These are phyloP conservation scores for Dittrichia graveolens DNA, from an alignment of 129 eudicot genomes.

Conservation along the genomic window DNA sequence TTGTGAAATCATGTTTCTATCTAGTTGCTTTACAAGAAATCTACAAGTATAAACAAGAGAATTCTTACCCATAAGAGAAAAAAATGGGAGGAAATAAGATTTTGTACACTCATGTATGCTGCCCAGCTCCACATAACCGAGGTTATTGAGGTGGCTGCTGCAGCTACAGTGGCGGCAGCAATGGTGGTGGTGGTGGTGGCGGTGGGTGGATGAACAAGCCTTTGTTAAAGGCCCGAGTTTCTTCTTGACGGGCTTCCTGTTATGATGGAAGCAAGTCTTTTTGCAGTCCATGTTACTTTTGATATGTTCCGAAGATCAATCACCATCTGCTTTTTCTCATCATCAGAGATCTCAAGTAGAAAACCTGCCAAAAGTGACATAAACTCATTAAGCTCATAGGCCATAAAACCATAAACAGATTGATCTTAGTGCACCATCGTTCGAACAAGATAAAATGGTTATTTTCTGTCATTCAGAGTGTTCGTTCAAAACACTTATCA, in stretches of 20 bases:
- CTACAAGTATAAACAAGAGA: conserved; percentile 16
- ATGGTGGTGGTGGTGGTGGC: neutral
- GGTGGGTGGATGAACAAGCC: conserved; percentile 9
- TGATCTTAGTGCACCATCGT: neutral
- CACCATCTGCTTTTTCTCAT: conserved; percentile 37
- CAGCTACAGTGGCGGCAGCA: neutral
- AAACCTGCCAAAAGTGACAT: conserved; percentile 37
- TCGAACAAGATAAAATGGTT: neutral
- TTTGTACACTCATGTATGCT: conserved; percentile 37
- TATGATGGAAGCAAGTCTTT: conserved; percentile 43
- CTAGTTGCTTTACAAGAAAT: conserved; percentile 26
- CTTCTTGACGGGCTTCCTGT: conserved; percentile 38
- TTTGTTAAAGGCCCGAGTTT: conserved; percentile 15
- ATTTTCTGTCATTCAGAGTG: too few species aligned
- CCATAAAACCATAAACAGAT: neutral
- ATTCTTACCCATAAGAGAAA: conserved; percentile 19
- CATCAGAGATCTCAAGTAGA: conserved; percentile 28
- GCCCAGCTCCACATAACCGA: neutral
- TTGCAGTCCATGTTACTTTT: conserved; percentile 76
- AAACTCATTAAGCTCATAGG: neutral
- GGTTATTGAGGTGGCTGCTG: conserved; percentile 1
- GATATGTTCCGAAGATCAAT: conserved; percentile 50
- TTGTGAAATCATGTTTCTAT: conserved; percentile 21
- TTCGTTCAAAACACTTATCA: neutral
- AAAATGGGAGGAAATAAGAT: conserved; percentile 27